phyloP scores from a whole-genome alignment of 306 rosid species.

The Dryas octopetala region DNA sequence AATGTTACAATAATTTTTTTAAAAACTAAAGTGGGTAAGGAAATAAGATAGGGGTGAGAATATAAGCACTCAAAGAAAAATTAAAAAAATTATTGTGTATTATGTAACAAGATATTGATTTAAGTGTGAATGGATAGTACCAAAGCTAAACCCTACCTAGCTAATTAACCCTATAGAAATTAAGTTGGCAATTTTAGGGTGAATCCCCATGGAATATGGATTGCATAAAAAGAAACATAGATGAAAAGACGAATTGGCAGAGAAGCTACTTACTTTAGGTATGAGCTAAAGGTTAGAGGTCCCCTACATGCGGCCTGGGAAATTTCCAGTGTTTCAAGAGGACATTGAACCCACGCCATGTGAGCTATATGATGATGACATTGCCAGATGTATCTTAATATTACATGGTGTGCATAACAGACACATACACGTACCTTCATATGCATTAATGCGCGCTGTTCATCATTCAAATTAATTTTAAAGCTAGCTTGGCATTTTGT shows the following conservation, averaged over 20 bases:
- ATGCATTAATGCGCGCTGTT: too few relatives aligned
- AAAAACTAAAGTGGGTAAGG: too few relatives aligned
- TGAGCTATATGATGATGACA: constrained; percentile 39
- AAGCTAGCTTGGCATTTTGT: neutral
- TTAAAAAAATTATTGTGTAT: too few relatives aligned
- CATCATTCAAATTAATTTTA: too few relatives aligned
- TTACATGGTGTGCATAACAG: too few relatives aligned
- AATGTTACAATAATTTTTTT: too few relatives aligned
- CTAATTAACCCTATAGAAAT: neutral
- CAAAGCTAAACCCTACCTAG: neutral
- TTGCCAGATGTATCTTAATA: neutral
- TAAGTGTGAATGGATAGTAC: too few relatives aligned
- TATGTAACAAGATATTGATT: too few relatives aligned
- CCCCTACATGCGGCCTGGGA: constrained; percentile 27
- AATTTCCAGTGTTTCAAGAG: constrained; percentile 31
- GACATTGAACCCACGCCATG: constrained; percentile 42
- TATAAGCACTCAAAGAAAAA: too few relatives aligned
- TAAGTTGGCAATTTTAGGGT: neutral
- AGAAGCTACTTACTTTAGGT: neutral
- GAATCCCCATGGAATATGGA: neutral
- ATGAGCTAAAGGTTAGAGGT: constrained; percentile 19
- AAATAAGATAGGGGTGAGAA: too few relatives aligned
- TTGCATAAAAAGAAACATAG: neutral
- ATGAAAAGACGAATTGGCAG: neutral
- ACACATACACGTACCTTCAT: neutral